phyloP scores from a whole-genome alignment of 495 filamentous ascomycete species.

The Podospora pseudoanserina region DNA sequence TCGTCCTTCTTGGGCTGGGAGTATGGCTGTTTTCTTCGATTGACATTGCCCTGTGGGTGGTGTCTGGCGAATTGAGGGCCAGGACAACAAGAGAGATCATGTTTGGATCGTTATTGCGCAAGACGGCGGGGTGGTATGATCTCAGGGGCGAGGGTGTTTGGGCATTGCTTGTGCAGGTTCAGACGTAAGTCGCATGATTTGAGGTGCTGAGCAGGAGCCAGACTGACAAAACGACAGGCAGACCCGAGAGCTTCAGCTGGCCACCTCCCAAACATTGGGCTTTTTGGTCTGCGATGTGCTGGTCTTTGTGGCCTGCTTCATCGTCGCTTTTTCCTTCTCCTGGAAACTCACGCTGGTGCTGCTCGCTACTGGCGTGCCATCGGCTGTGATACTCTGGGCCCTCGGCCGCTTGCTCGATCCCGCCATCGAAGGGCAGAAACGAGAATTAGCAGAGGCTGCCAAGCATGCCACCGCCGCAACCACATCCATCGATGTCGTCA shows the following conservation, averaged over 20 bases:
- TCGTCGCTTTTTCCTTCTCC: constrained; percentile 69
- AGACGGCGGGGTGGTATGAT: constrained; percentile 84
- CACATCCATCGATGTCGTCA: constrained; percentile 77
- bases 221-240: constrained; percentile 51
- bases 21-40: constrained; percentile 62
- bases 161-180: constrained; percentile 64
- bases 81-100: constrained; percentile 57
- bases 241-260: constrained; percentile 75
- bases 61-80: constrained; percentile 79
- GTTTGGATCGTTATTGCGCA: constrained; percentile 64
- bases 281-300: constrained; percentile 59
- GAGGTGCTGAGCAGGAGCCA: neutral
- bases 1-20: constrained; percentile 57
- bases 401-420: constrained; percentile 59
- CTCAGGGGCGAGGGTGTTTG: constrained; percentile 64
- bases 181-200: constrained; percentile 57
- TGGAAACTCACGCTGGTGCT: constrained; percentile 86
- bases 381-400: constrained; percentile 54
- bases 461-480: constrained; percentile 68
- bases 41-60: constrained; percentile 66
- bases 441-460: constrained; percentile 64
- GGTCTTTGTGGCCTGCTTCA: constrained; percentile 58
- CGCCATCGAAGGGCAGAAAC: constrained; percentile 65
- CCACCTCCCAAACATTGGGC: constrained; percentile 74
- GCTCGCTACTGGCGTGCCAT: constrained; percentile 68